These are phyloP conservation scores for Yamagishiella unicocca DNA, from an alignment of 139 green algal species.

Conservation along the genomic window DNA sequence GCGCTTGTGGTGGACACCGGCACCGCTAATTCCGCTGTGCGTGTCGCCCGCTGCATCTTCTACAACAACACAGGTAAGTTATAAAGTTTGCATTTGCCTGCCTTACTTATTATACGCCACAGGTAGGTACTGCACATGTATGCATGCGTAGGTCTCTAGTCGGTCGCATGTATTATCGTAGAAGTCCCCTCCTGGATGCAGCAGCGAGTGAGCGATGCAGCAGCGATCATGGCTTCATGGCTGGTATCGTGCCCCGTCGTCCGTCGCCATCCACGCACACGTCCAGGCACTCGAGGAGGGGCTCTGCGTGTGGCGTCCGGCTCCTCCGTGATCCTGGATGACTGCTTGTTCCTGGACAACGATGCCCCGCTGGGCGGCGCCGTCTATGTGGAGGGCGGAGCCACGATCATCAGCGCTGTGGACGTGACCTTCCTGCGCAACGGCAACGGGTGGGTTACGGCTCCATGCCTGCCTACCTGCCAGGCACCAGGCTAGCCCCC, in stretches of 20 bases:
- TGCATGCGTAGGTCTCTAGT: too few relatives aligned
- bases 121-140: too few relatives aligned
- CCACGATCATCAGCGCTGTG: neutral
- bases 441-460: slow-evolving; percentile 10
- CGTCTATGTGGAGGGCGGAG: slow-evolving; percentile 15
- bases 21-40: neutral
- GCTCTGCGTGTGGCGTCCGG: slow-evolving; percentile 15
- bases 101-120: too few relatives aligned
- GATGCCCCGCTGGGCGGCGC: neutral
- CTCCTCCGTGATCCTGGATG: neutral
- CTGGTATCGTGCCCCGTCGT: neutral
- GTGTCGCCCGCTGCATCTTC: slow-evolving; percentile 33
- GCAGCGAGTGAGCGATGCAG: too few relatives aligned
- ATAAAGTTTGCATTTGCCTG: too few relatives aligned
- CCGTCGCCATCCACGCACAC: neutral
- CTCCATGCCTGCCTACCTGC: too few relatives aligned
- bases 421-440: neutral
- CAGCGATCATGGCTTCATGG: too few relatives aligned
- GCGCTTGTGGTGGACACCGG: slow-evolving; percentile 22
- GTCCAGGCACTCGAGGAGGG: slow-evolving; percentile 7
- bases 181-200: too few relatives aligned
- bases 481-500: too few relatives aligned
- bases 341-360: slow-evolving; percentile 25
- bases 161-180: too few relatives aligned
- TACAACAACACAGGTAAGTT: slow-evolving; percentile 36